These are phyloP conservation scores for Shiraia sp. DNA, from an alignment of 2,329 filamentous ascomycete species.

Conservation along the genomic window DNA sequence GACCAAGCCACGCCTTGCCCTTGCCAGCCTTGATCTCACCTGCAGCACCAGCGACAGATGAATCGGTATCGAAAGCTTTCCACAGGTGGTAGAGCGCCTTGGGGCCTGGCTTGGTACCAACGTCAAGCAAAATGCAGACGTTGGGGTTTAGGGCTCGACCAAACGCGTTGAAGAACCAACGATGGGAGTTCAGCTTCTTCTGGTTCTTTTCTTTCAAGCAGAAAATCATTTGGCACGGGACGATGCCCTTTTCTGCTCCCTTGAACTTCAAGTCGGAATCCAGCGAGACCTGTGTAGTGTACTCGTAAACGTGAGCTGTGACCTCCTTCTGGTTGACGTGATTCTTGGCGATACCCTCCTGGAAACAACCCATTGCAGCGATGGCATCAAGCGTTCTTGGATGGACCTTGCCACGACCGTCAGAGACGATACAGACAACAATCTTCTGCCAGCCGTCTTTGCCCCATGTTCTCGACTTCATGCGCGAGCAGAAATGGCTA, in stretches of 20 bases:
- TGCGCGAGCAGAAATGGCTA: conserved; percentile 90
- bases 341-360: conserved; percentile 98
- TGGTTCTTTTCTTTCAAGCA: conserved; percentile 97
- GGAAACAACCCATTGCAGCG: conserved; percentile 96
- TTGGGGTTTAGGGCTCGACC: conserved; percentile 91
- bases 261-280: conserved; percentile 98
- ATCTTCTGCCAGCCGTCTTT: conserved; percentile 99
- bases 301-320: conserved; percentile 96
- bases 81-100: conserved; percentile 96
- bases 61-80: conserved; percentile 98
- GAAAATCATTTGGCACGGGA: conserved; percentile 97
- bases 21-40: conserved; percentile 98
- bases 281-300: conserved; percentile 95
- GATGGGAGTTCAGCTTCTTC: conserved; percentile 97
- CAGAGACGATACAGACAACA: conserved; percentile 94
- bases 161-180: conserved; percentile 99
- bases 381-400: conserved; percentile 90
- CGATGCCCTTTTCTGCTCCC: conserved; percentile 97
- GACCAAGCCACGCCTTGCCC: conserved; percentile 77
- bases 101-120: conserved; percentile 86
- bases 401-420: conserved; percentile 92
- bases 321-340: conserved; percentile 95
- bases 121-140: conserved; percentile 94
- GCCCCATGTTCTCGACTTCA: conserved; percentile 93
- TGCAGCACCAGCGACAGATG: conserved; percentile 93